Evolutionary conservation across 768 basidiomycete genomes (phyloP).

Genomic region (Macrolepiota albuminosa): DNA sequence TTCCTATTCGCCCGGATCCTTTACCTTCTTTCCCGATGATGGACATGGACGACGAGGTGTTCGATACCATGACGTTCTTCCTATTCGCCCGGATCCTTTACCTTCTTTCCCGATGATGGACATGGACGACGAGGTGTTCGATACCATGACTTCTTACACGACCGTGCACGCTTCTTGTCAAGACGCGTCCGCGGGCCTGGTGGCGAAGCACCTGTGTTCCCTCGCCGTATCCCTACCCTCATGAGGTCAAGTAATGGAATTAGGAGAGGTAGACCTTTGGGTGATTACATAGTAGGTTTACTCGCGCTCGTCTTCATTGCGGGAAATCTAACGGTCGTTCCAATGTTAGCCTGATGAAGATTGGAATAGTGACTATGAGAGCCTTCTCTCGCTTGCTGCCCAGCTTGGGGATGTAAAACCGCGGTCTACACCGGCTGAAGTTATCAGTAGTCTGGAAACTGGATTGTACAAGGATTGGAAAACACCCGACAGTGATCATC

Average conservation of each 20-base stretch:
- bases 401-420: conserved; percentile 68
- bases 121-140: conserved; percentile 1
- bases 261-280: conserved; percentile 24
- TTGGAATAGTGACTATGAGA: conserved; percentile 74
- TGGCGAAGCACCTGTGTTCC: conserved; percentile 13
- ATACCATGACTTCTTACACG: neutral
- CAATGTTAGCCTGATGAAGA: conserved; percentile 63
- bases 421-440: conserved; percentile 54
- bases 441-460: conserved; percentile 56
- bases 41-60: conserved; percentile 4
- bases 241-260: conserved; percentile 6
- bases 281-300: conserved; percentile 50
- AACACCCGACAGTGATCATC: conserved; percentile 56
- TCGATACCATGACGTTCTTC: neutral
- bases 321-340: conserved; percentile 8
- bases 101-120: conserved; percentile 1
- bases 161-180: neutral
- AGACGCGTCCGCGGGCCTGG: conserved; percentile 11
- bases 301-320: neutral
- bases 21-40: neutral
- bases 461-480: conserved; percentile 68
- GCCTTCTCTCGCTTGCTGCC: conserved; percentile 50
- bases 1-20: neutral
- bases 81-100: neutral
- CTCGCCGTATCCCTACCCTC: conserved; percentile 11